Percentiles rank a stretch among this genome's conserved stretches.
These are phyloP conservation scores for Backusella circina DNA, from an alignment of 192 early-diverging fungal species.

Conservation along the genomic window DNA sequence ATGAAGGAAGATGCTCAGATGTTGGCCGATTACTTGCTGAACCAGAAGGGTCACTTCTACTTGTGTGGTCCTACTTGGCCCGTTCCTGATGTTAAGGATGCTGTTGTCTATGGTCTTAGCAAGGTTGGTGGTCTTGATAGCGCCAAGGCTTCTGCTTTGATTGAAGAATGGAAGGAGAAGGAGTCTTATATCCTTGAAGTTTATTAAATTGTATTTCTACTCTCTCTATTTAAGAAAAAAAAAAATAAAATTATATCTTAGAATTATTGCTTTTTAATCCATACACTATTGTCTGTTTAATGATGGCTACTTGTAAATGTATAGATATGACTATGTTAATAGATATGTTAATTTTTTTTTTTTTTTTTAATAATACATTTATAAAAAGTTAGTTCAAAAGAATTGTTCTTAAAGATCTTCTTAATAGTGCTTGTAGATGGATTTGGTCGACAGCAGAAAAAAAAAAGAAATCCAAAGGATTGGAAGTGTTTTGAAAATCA, in stretches of 20 bases:
- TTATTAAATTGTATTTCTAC: constrained; percentile 45
- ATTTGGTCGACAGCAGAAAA: too few species aligned
- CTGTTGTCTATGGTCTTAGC: constrained; percentile 76
- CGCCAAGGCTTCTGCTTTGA: constrained; percentile 61
- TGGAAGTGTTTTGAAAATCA: too few species aligned
- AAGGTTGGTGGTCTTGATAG: constrained; percentile 53
- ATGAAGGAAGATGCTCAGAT: constrained; percentile 82
- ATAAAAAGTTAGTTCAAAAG: too few species aligned
- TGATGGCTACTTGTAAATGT: background rate
- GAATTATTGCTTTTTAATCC: background rate
- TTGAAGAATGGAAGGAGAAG: constrained; percentile 90
- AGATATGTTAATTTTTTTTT: too few species aligned
- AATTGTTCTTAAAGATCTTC: too few species aligned
- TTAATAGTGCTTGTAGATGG: too few species aligned
- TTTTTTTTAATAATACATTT: too few species aligned
- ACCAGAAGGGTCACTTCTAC: constrained; percentile 85
- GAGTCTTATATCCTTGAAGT: constrained; percentile 94
- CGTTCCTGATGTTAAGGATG: constrained; percentile 90
- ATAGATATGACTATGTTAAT: too few species aligned
- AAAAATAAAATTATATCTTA: background rate
- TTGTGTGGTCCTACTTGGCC: constrained; percentile 98
- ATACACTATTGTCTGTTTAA: background rate
- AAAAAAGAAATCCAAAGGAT: too few species aligned
- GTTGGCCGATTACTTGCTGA: constrained; percentile 72
- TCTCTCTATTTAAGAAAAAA: background rate